Conservation (phyloP, 208 protist species). For the Crithidia brevicula region DNA sequence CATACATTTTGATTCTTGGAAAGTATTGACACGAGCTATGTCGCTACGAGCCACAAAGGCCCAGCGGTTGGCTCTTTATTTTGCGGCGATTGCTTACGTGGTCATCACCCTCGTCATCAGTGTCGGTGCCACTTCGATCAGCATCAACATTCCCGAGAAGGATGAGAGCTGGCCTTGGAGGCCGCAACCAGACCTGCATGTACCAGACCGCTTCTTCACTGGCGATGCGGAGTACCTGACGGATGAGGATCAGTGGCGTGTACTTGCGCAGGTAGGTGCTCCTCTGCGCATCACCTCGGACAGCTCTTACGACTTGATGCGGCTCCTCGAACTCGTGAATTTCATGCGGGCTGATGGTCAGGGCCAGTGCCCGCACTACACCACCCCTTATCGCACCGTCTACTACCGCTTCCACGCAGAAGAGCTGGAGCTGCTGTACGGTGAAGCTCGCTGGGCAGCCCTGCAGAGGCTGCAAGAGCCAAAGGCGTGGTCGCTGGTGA, state of each 20-base stretch:
- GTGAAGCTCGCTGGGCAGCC: conserved; percentile 25
- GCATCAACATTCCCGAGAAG: background rate
- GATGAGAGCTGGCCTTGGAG: conserved; percentile 19
- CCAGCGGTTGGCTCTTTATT: background rate
- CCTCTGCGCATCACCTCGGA: conserved; percentile 22
- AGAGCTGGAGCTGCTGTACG: conserved; percentile 36
- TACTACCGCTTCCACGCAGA: conserved; percentile 36
- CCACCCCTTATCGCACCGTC: conserved; percentile 9
- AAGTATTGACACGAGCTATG: no score
- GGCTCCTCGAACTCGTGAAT: conserved; percentile 19
- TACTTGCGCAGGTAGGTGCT: conserved; percentile 36
- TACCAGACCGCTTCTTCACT: conserved; percentile 10
- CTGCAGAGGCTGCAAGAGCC: conserved; percentile 33
- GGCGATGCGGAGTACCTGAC: conserved; percentile 5
- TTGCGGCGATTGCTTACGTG: background rate
- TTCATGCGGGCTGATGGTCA: conserved; percentile 19
- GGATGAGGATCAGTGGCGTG: conserved; percentile 25
- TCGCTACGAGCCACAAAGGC: background rate
- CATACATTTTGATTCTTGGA: no score
- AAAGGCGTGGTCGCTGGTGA: conserved; percentile 25
- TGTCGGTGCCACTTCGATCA: background rate
- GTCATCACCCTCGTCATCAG: background rate
- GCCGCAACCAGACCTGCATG: conserved; percentile 19
- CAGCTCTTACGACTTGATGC: conserved; percentile 20
- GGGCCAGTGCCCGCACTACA: conserved; percentile 29